Evolutionary conservation across 2,329 filamentous ascomycete genomes (phyloP).

Genomic region (Periconia digitata): DNA sequence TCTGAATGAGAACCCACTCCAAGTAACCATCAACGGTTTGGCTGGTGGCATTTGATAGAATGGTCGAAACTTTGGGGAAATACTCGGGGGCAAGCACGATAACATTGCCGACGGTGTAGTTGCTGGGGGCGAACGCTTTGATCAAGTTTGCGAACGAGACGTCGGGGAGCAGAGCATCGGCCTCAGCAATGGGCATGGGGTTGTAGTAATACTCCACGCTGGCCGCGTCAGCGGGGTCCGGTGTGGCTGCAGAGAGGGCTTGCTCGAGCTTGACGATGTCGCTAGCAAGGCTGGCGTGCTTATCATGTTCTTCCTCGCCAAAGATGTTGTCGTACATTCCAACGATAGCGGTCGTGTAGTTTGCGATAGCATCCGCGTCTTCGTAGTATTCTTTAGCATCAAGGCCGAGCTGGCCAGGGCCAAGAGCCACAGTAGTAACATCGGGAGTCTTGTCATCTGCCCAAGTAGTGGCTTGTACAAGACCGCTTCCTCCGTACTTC

Average conservation of each 20-base stretch:
- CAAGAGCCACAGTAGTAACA: neutral
- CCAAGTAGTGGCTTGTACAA: neutral
- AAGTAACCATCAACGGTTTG: conserved; percentile 62
- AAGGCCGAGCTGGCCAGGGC: conserved; percentile 37
- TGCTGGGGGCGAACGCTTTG: conserved; percentile 52
- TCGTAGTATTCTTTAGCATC: conserved; percentile 28
- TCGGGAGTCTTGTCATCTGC: neutral
- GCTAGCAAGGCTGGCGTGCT: conserved; percentile 4
- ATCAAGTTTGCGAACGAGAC: conserved; percentile 57
- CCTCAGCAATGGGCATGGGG: conserved; percentile 58
- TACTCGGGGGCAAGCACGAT: conserved; percentile 63
- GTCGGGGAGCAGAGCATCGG: conserved; percentile 56
- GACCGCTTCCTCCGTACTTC: neutral
- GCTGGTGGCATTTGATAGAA: conserved; percentile 45
- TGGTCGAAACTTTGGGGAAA: conserved; percentile 41
- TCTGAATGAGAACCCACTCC: conserved; percentile 61
- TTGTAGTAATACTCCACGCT: conserved; percentile 68
- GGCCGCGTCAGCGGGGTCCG: conserved; percentile 56
- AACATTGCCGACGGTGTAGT: conserved; percentile 54
- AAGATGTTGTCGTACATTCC: conserved; percentile 8
- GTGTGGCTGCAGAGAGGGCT: conserved; percentile 59
- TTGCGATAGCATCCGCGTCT: conserved; percentile 19
- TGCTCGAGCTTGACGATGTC: conserved; percentile 53
- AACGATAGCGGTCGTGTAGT: conserved; percentile 28
- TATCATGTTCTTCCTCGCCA: conserved; percentile 4